Percentiles rank a stretch among this genome's conserved stretches.
These are phyloP conservation scores for Clonostachys solani DNA, from an alignment of 2,329 filamentous ascomycete genomes.

Conservation along the genomic window DNA sequence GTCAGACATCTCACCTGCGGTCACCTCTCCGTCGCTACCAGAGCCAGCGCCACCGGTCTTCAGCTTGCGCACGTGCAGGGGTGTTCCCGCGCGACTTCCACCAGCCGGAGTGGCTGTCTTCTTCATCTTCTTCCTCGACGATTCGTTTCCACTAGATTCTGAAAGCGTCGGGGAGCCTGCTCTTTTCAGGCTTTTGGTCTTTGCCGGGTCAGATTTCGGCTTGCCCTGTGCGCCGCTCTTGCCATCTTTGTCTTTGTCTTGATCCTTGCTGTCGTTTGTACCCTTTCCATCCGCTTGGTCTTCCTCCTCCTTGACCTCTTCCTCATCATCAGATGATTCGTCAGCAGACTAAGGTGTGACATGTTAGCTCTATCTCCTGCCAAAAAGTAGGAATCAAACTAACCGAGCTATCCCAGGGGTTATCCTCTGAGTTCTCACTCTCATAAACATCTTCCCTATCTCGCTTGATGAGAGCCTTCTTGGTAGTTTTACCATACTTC, in stretches of 20 bases:
- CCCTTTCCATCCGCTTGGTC: constrained; percentile 55
- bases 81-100: constrained; percentile 52
- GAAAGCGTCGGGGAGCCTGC: constrained; percentile 83
- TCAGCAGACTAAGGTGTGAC: constrained; percentile 9
- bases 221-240: constrained; percentile 24
- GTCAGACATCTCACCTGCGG: constrained; percentile 64
- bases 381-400: background rate
- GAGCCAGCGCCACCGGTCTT: constrained; percentile 44
- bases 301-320: constrained; percentile 32
- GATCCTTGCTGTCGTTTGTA: constrained; percentile 50
- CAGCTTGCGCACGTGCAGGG: constrained; percentile 24
- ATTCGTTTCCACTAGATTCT: constrained; percentile 90
- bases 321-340: constrained; percentile 28
- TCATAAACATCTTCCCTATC: constrained; percentile 88
- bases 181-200: constrained; percentile 68
- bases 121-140: constrained; percentile 68
- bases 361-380: no score
- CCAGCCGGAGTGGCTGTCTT: constrained; percentile 49
- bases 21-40: constrained; percentile 69
- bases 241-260: constrained; percentile 49
- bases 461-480: constrained; percentile 77
- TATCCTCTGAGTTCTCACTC: constrained; percentile 52
- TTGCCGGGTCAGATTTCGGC: constrained; percentile 19
- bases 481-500: constrained; percentile 69
- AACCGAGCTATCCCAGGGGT: constrained; percentile 34